Evolutionary conservation across 352 stramenopile genomes (phyloP).

Genomic region (Lagenidium sp.): DNA sequence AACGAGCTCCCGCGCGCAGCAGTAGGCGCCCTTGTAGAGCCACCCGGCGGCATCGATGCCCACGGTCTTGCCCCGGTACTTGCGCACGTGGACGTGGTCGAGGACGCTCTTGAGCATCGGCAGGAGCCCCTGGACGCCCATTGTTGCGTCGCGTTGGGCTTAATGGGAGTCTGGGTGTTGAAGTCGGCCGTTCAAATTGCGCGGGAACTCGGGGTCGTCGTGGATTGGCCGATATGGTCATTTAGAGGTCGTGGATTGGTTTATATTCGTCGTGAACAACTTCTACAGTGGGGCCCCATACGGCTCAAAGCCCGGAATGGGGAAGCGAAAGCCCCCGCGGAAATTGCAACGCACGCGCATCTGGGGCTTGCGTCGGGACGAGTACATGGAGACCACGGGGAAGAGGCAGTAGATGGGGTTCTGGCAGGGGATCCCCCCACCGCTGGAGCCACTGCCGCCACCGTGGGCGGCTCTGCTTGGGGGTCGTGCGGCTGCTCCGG

Average conservation of each 20-base stretch:
- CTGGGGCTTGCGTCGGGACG: conserved; percentile 52
- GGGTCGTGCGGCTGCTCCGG: too few species aligned
- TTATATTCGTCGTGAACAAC: not conserved
- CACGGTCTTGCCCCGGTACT: conserved; percentile 63
- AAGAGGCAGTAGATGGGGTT: conserved; percentile 55
- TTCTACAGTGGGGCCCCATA: conserved; percentile 47
- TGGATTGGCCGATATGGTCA: conserved; percentile 10
- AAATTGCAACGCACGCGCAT: conserved; percentile 76
- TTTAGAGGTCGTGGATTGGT: conserved; percentile 10
- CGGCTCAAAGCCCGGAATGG: conserved; percentile 54
- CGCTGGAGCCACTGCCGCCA: too few species aligned
- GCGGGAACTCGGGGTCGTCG: too few species aligned
- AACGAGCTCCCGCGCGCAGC: conserved; percentile 80
- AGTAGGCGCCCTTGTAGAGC: conserved; percentile 90
- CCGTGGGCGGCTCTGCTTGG: too few species aligned
- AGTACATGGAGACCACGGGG: conserved; percentile 72
- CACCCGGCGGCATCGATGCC: conserved; percentile 67
- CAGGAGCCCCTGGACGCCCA: conserved; percentile 30
- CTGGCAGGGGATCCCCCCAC: conserved; percentile 27
- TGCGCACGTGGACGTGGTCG: conserved; percentile 62
- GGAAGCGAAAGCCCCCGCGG: conserved; percentile 57
- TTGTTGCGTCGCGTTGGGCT: conserved; percentile 1
- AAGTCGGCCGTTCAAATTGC: too few species aligned
- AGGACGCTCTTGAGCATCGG: conserved; percentile 71
- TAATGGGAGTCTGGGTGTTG: too few species aligned